Evolutionary conservation across 1,139 yeast species (phyloP).

Genomic region (Yamadazyma sp.): DNA sequence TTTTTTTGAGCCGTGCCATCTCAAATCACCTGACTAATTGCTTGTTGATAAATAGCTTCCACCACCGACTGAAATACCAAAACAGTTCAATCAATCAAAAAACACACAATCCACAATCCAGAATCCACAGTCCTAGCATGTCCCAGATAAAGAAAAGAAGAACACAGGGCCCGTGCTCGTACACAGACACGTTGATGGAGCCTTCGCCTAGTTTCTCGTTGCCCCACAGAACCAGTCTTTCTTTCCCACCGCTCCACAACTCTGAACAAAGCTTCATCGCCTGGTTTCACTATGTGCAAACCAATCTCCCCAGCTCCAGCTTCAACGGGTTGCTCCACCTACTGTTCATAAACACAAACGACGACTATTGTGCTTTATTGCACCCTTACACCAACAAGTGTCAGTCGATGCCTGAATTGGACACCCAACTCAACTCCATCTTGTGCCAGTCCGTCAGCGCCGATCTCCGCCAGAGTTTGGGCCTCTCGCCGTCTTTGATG

Average conservation of each 20-base stretch:
- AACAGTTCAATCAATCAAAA: no score
- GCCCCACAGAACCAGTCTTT: conserved; percentile 9
- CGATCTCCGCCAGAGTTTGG: conserved; percentile 3
- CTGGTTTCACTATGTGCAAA: conserved; percentile 13
- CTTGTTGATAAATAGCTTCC: not conserved
- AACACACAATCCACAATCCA: not conserved
- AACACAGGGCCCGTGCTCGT: not conserved
- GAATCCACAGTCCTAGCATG: not conserved
- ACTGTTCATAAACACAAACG: conserved; percentile 11
- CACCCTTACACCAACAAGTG: conserved; percentile 7
- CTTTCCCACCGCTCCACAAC: conserved; percentile 12
- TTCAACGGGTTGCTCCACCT: conserved; percentile 11
- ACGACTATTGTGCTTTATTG: conserved; percentile 10
- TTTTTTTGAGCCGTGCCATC: no score
- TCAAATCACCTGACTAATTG: conserved; percentile 1
- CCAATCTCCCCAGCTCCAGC: conserved; percentile 10
- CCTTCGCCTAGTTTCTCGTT: no score
- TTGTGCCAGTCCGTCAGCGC: conserved; percentile 11
- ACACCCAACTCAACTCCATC: conserved; percentile 10
- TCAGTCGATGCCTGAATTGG: conserved; percentile 1
- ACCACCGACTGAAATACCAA: not conserved
- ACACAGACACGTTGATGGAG: not conserved
- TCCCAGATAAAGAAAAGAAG: not conserved
- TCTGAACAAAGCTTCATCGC: conserved; percentile 12
- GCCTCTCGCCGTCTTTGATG: conserved; percentile 4